These are phyloP conservation scores for Lentinula detonsa DNA, from an alignment of 768 basidiomycete genomes.

Conservation along the genomic window DNA sequence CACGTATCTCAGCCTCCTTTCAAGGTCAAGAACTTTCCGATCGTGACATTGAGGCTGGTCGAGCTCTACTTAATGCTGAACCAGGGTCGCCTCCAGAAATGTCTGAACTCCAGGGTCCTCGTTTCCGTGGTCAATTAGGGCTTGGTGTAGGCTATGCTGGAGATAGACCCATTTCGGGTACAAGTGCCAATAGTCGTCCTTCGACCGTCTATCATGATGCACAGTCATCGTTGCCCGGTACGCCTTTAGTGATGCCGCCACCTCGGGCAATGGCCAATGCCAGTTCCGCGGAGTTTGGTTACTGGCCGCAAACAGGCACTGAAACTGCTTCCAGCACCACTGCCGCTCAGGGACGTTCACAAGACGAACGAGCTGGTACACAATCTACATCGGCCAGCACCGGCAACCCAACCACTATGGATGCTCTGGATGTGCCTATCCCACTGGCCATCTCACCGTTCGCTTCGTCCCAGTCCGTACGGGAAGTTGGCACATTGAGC, in stretches of 20 bases:
- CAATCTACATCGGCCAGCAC: slow-evolving; percentile 5
- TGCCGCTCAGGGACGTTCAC: neutral
- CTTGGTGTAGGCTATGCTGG: slow-evolving; percentile 33
- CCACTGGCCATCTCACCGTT: slow-evolving; percentile 55
- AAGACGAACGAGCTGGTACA: slow-evolving; percentile 1
- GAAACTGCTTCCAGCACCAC: slow-evolving; percentile 4
- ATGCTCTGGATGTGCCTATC: slow-evolving; percentile 51
- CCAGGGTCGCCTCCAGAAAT: slow-evolving; percentile 11
- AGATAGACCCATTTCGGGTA: slow-evolving; percentile 49
- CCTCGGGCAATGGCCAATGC: slow-evolving; percentile 45
- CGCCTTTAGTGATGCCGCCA: slow-evolving; percentile 31
- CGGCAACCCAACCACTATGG: slow-evolving; percentile 17
- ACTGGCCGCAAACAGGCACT: slow-evolving; percentile 2
- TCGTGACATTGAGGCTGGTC: slow-evolving; percentile 41
- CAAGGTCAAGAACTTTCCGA: slow-evolving; percentile 23
- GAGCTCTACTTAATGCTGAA: slow-evolving; percentile 24
- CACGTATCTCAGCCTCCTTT: slow-evolving; percentile 15
- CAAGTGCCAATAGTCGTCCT: slow-evolving; percentile 43
- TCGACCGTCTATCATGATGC: slow-evolving; percentile 61
- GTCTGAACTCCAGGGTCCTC: slow-evolving; percentile 11
- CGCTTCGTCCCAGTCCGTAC: slow-evolving; percentile 29
- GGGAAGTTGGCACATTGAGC: slow-evolving; percentile 24
- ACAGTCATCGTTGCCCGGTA: slow-evolving; percentile 39
- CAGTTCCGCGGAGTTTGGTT: slow-evolving; percentile 11
- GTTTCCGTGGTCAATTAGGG: slow-evolving; percentile 22